Evolutionary conservation across 495 filamentous ascomycete genomes (phyloP).

Genomic region (Daldinia vernicosa): DNA sequence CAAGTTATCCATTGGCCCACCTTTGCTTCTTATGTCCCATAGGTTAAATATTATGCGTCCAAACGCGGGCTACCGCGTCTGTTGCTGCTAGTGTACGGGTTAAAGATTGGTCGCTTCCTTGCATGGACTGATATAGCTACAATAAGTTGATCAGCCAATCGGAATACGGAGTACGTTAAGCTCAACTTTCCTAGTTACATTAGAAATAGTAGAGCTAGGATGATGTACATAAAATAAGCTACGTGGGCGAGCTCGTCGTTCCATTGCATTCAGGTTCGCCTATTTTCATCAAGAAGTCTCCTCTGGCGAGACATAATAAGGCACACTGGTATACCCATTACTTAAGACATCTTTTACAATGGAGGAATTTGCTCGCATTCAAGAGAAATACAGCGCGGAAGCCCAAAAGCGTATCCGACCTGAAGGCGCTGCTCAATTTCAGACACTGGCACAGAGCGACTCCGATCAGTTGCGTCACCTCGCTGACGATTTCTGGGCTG

Average conservation of each 20-base stretch:
- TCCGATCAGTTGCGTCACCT: conserved; percentile 48
- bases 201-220: background rate
- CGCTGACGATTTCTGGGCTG: conserved; percentile 57
- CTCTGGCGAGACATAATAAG: background rate
- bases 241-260: background rate
- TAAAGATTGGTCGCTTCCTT: background rate
- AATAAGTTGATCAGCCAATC: background rate
- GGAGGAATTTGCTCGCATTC: conserved; percentile 45
- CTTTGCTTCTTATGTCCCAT: background rate
- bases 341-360: conserved; percentile 15
- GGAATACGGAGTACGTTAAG: background rate
- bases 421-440: conserved; percentile 54
- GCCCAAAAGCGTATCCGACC: conserved; percentile 57
- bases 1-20: background rate
- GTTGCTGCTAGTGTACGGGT: background rate
- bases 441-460: conserved; percentile 46
- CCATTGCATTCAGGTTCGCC: background rate
- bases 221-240: background rate
- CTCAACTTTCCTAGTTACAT: background rate
- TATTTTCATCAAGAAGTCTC: background rate
- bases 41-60: background rate
- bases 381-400: conserved; percentile 56
- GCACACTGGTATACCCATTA: background rate
- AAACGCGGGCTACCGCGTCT: background rate
- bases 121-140: background rate